These are phyloP conservation scores for Tephrocybe rancida DNA, from an alignment of 768 basidiomycete species.

Conservation along the genomic window DNA sequence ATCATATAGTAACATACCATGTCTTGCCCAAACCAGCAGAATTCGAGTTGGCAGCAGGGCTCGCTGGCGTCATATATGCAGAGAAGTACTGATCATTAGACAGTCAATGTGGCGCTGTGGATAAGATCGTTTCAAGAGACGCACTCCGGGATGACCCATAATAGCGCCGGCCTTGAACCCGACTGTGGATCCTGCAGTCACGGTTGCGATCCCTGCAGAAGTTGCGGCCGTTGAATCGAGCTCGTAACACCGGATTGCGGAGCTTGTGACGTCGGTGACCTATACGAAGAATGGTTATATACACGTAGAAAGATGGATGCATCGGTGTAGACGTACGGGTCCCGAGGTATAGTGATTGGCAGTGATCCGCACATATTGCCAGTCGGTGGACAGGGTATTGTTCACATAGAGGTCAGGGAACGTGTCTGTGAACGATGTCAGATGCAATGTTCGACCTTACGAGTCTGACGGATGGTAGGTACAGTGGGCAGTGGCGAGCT, in stretches of 20 bases:
- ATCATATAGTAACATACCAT: constrained; percentile 24
- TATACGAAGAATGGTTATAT: constrained; percentile 5
- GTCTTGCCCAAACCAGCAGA: constrained; percentile 43
- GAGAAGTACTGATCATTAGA: constrained; percentile 27
- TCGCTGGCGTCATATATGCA: constrained; percentile 33
- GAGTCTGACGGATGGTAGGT: not conserved
- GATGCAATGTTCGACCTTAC: not conserved
- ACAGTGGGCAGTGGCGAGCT: constrained; percentile 13
- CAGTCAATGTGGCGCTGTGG: not conserved
- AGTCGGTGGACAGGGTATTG: constrained; percentile 26
- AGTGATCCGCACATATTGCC: constrained; percentile 37
- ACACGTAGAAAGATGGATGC: too few relatives aligned
- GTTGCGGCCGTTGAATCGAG: constrained; percentile 29
- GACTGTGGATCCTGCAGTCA: constrained; percentile 31
- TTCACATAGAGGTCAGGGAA: constrained; percentile 33
- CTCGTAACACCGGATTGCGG: constrained; percentile 38
- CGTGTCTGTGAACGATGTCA: constrained; percentile 21
- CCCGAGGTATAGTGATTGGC: constrained; percentile 34
- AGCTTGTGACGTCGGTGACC: constrained; percentile 36
- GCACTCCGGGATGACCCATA: constrained; percentile 36
- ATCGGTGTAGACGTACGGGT: constrained; percentile 23
- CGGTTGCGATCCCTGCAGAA: constrained; percentile 29
- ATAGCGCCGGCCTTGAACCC: constrained; percentile 33
- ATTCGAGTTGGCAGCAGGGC: constrained; percentile 34
- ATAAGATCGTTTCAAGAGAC: not conserved